Conservation (phyloP, 805 yeast species). For the Blastobotrys chiropterorum region DNA sequence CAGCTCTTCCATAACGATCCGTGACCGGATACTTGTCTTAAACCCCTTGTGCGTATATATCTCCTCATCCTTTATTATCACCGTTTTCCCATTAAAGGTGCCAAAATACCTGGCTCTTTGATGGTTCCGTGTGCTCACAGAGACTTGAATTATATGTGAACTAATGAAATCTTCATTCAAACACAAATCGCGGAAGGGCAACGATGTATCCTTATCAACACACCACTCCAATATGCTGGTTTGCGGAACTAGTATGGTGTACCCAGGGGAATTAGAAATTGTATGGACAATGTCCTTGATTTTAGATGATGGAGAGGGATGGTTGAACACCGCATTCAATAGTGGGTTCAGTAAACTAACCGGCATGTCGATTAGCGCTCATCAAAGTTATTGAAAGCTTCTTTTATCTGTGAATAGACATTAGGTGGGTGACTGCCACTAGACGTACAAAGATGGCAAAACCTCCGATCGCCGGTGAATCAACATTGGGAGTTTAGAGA, state of each 20-base stretch:
- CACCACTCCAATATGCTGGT: conserved; percentile 39
- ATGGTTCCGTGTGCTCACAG: conserved; percentile 19
- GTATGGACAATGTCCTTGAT: conserved; percentile 17
- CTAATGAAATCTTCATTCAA: conserved; percentile 53
- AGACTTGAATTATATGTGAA: conserved; percentile 51
- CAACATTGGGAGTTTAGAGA: background rate
- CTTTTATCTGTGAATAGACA: background rate
- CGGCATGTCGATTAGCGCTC: background rate
- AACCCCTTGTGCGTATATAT: conserved; percentile 57
- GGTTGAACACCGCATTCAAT: conserved; percentile 59
- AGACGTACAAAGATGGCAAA: too few relatives aligned
- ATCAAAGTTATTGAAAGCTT: background rate
- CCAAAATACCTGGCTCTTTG: conserved; percentile 22
- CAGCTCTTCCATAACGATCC: conserved; percentile 41
- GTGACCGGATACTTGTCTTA: conserved; percentile 38
- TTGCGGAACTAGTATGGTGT: conserved; percentile 60
- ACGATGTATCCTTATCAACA: conserved; percentile 35
- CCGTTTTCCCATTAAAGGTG: conserved; percentile 37
- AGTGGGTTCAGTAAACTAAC: conserved; percentile 46
- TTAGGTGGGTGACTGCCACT: background rate
- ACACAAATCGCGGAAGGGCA: conserved; percentile 46
- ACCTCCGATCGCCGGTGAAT: background rate
- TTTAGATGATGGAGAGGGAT: conserved; percentile 41
- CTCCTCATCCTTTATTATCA: conserved; percentile 48
- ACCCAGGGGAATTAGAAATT: conserved; percentile 43